phyloP scores from a whole-genome alignment of 1,139 yeast genomes.

The Meyerozyma elateridarum region DNA sequence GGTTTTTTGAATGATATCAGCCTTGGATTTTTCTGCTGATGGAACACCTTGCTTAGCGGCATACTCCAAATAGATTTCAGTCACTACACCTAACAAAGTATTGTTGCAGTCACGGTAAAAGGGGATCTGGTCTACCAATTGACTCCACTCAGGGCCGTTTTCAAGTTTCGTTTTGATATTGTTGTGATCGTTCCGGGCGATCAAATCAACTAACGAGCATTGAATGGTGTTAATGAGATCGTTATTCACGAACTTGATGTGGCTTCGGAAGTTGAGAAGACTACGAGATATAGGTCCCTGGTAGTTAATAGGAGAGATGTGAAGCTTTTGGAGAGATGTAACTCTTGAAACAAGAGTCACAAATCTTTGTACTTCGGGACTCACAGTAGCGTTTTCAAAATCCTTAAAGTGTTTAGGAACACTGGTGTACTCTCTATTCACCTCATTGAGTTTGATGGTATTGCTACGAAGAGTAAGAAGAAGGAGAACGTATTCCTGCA shows the following conservation, averaged over 20 bases:
- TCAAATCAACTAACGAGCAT: constrained; percentile 45
- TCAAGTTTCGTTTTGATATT: constrained; percentile 31
- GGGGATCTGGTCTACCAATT: constrained; percentile 55
- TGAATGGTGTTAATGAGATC: constrained; percentile 55
- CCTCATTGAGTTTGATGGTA: constrained; percentile 25
- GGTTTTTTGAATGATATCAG: constrained; percentile 25
- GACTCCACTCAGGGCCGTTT: constrained; percentile 52
- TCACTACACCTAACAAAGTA: constrained; percentile 41
- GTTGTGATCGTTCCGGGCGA: constrained; percentile 51
- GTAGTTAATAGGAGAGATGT: constrained; percentile 54
- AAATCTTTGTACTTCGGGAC: constrained; percentile 25
- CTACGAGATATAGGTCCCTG: constrained; percentile 69
- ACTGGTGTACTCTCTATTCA: constrained; percentile 28
- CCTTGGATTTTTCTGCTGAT: constrained; percentile 20
- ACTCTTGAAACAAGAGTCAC: constrained; percentile 54
- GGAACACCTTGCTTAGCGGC: constrained; percentile 28
- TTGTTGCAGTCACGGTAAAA: constrained; percentile 47
- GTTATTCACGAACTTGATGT: constrained; percentile 48
- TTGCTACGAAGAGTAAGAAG: constrained; percentile 38
- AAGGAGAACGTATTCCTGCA: constrained; percentile 39
- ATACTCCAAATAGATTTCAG: constrained; percentile 40
- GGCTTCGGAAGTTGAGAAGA: constrained; percentile 63
- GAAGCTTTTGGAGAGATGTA: constrained; percentile 49
- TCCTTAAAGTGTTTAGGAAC: constrained; percentile 36
- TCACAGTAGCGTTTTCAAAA: constrained; percentile 12